Conservation (phyloP, 2,329 filamentous ascomycete genomes). For the Alternaria hordeiaustralica region DNA sequence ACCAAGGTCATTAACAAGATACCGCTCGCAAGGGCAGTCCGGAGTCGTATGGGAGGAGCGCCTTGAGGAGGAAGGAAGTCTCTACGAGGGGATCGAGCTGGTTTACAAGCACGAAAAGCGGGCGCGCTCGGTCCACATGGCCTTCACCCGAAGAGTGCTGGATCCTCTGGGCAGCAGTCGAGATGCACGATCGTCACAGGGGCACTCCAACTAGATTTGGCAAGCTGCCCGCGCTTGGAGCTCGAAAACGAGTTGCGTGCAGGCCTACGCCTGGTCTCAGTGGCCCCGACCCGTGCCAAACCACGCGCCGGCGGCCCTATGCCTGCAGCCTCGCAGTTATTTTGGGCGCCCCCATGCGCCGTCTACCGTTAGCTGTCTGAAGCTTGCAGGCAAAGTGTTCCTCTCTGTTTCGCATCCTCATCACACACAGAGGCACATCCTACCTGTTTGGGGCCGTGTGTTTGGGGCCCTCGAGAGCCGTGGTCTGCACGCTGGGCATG, state of each 20-base stretch:
- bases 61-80: constrained; percentile 15
- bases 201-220: constrained; percentile 20
- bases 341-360: constrained; percentile 30
- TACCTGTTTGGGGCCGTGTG: neutral
- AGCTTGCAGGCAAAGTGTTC: constrained; percentile 11
- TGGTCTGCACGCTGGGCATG: neutral
- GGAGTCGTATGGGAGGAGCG: constrained; percentile 22
- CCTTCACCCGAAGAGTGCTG: constrained; percentile 4
- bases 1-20: constrained; percentile 21
- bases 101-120: constrained; percentile 33
- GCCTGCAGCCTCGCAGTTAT: constrained; percentile 24
- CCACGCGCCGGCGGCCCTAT: constrained; percentile 8
- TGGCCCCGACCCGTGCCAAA: constrained; percentile 11
- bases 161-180: constrained; percentile 6
- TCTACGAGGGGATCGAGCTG: constrained; percentile 24
- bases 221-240: constrained; percentile 16
- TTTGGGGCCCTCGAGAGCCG: neutral
- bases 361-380: constrained; percentile 28
- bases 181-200: constrained; percentile 31
- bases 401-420: constrained; percentile 27
- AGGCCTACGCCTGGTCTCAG: constrained; percentile 10
- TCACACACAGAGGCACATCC: constrained; percentile 1
- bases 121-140: constrained; percentile 19
- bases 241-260: constrained; percentile 15
- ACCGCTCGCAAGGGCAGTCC: constrained; percentile 30